Conservation (phyloP, 306 rosid species). For the Cucumis hystrix region DNA sequence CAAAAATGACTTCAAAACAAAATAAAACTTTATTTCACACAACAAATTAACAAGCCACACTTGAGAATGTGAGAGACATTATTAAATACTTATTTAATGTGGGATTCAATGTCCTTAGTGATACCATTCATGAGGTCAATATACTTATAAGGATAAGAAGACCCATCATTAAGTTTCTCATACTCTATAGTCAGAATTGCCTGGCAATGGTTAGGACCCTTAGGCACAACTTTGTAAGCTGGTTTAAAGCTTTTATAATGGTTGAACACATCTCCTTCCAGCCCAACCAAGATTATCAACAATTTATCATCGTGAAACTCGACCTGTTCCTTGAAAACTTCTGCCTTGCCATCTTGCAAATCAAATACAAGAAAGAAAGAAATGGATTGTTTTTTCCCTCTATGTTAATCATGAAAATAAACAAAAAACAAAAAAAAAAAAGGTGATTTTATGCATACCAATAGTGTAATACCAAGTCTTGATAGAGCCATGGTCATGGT, state of each 20-base stretch:
- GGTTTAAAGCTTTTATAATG: too few relatives aligned
- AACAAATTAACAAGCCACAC: too few relatives aligned
- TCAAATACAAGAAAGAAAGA: too few relatives aligned
- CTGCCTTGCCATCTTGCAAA: not conserved
- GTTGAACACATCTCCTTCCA: not conserved
- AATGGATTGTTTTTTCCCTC: too few relatives aligned
- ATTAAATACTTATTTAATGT: too few relatives aligned
- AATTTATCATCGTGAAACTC: not conserved
- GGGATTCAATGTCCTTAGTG: not conserved
- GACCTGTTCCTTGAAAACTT: not conserved
- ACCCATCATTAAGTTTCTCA: not conserved
- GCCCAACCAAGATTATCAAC: not conserved
- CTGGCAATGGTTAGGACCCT: not conserved
- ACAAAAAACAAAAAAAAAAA: too few relatives aligned
- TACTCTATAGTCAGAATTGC: not conserved
- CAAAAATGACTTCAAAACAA: too few relatives aligned
- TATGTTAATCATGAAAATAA: too few relatives aligned
- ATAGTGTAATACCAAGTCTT: slow-evolving; percentile 19
- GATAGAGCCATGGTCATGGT: slow-evolving; percentile 9
- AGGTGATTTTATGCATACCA: slow-evolving; percentile 1
- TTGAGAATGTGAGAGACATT: too few relatives aligned
- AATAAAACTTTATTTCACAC: too few relatives aligned
- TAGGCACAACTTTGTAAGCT: not conserved
- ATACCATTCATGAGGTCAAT: not conserved
- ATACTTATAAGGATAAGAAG: not conserved